Percentiles rank a stretch among this genome's conserved stretches.
Evolutionary conservation across 768 basidiomycete genomes (phyloP).

Genomic region (Boletellus sp.): DNA sequence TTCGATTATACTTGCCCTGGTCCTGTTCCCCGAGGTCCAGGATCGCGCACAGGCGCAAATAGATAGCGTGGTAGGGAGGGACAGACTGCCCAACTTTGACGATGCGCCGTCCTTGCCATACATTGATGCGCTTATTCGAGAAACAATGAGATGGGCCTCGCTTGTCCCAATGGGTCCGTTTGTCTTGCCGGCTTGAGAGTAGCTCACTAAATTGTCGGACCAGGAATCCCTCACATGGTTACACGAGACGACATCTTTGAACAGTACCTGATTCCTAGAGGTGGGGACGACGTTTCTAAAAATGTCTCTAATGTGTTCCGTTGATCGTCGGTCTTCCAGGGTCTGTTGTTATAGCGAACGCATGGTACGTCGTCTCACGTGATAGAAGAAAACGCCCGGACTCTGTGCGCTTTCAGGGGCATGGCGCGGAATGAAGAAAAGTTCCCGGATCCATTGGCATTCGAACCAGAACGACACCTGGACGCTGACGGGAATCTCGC

Average conservation of each 20-base stretch:
- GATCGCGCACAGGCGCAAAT: conserved; percentile 16
- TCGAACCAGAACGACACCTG: conserved; percentile 34
- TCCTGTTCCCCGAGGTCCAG: conserved; percentile 23
- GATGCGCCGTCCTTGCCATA: conserved; percentile 19
- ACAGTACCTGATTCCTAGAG: conserved; percentile 50
- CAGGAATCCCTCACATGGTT: conserved; percentile 28
- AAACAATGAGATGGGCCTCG: conserved; percentile 21
- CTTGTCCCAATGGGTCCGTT: conserved; percentile 20
- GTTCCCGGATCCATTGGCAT: conserved; percentile 27
- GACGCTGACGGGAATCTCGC: conserved; percentile 17
- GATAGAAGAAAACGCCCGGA: neutral
- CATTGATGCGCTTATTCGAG: conserved; percentile 22
- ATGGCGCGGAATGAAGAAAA: conserved; percentile 23
- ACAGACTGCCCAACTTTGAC: conserved; percentile 12
- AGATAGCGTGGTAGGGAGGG: conserved; percentile 18
- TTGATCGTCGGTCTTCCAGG: conserved; percentile 9
- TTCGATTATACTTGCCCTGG: conserved; percentile 18
- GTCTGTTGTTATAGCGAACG: conserved; percentile 18
- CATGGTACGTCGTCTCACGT: conserved; percentile 9
- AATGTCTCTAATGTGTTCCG: neutral
- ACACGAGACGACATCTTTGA: conserved; percentile 40
- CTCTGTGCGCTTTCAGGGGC: conserved; percentile 7
- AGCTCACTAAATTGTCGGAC: neutral
- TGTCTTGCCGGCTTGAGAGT: neutral
- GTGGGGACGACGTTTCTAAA: conserved; percentile 16